Evolutionary conservation across 2,329 filamentous ascomycete genomes (phyloP).

Genomic region (Kalmusia sp.): DNA sequence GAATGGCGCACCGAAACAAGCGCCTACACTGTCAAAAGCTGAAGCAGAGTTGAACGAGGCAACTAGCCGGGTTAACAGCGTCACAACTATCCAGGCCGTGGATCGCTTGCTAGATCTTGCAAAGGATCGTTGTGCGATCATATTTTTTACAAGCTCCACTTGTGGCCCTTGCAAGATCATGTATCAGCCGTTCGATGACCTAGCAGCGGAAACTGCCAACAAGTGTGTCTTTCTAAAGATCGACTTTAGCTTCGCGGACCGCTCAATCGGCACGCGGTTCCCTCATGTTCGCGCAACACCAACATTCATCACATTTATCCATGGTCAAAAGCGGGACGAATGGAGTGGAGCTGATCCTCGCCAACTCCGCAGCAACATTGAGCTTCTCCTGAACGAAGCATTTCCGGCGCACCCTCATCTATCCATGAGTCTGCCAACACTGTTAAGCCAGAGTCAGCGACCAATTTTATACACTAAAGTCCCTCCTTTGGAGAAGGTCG

Average conservation of each 20-base stretch:
- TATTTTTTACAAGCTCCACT: slow-evolving; percentile 92
- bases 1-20: slow-evolving; percentile 15
- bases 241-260: slow-evolving; percentile 72
- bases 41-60: slow-evolving; percentile 25
- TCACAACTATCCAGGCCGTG: slow-evolving; percentile 66
- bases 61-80: slow-evolving; percentile 64
- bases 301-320: slow-evolving; percentile 86
- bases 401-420: slow-evolving; percentile 79
- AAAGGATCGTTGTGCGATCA: slow-evolving; percentile 72
- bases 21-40: slow-evolving; percentile 13
- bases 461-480: slow-evolving; percentile 80
- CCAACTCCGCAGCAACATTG: slow-evolving; percentile 73
- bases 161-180: slow-evolving; percentile 84
- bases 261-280: slow-evolving; percentile 69
- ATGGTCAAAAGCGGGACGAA: slow-evolving; percentile 75
- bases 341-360: slow-evolving; percentile 80
- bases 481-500: slow-evolving; percentile 82
- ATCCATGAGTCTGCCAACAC: slow-evolving; percentile 71
- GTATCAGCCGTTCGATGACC: slow-evolving; percentile 81
- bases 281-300: slow-evolving; percentile 74
- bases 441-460: slow-evolving; percentile 68
- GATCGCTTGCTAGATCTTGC: slow-evolving; percentile 67
- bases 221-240: slow-evolving; percentile 81
- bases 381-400: slow-evolving; percentile 76
- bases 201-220: slow-evolving; percentile 74